A percentile compares a stretch with the other conserved stretches of the same genome.
These are phyloP conservation scores for Pyrenophora graminea DNA, from an alignment of 2,329 filamentous ascomycete species.

Conservation along the genomic window DNA sequence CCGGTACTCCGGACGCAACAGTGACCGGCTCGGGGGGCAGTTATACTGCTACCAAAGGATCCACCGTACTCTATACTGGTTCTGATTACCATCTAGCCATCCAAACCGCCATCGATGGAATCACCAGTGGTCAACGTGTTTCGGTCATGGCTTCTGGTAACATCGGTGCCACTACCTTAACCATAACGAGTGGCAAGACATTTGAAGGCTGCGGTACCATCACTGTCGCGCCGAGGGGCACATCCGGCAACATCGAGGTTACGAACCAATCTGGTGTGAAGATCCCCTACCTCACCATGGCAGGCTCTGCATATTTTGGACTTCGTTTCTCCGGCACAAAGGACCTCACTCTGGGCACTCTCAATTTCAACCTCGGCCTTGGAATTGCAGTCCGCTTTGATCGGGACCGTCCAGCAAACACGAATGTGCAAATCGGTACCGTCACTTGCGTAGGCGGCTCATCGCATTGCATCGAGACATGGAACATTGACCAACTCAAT, in stretches of 20 bases:
- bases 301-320: constrained; percentile 62
- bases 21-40: constrained; percentile 55
- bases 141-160: constrained; percentile 60
- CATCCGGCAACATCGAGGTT: constrained; percentile 60
- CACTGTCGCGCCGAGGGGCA: constrained; percentile 49
- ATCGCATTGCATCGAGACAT: constrained; percentile 63
- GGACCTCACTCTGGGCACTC: constrained; percentile 55
- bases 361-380: constrained; percentile 60
- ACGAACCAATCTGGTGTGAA: constrained; percentile 54
- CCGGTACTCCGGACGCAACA: constrained; percentile 52
- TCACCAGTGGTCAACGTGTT: constrained; percentile 58
- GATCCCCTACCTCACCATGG: constrained; percentile 63
- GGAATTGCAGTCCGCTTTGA: constrained; percentile 64
- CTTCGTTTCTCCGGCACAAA: constrained; percentile 59
- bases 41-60: constrained; percentile 54
- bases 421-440: constrained; percentile 58
- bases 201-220: constrained; percentile 65
- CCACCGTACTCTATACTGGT: constrained; percentile 56
- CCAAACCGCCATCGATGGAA: constrained; percentile 58
- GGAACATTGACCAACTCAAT: constrained; percentile 61
- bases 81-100: constrained; percentile 60
- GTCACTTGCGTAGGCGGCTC: constrained; percentile 59
- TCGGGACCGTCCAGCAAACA: constrained; percentile 58
- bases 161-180: constrained; percentile 59
- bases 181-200: constrained; percentile 57